Evolutionary conservation across 768 basidiomycete species (phyloP), one percentile per base, ranked within the genome.

Genomic region (Phaeotremella skinneri): DNA sequence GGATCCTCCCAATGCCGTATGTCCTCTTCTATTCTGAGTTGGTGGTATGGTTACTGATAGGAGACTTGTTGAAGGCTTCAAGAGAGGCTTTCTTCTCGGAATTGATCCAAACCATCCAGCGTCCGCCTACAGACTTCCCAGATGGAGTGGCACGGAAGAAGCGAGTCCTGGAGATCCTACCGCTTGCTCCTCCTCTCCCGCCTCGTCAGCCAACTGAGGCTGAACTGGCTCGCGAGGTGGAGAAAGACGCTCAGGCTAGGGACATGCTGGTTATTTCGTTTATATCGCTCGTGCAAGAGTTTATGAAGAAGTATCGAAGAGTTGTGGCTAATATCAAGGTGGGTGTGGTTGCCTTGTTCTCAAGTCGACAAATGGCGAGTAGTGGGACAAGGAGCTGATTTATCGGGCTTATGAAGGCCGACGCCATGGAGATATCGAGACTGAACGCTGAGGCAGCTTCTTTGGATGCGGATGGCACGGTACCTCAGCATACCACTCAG

Each of bases 231-330:
- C 62, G 85, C 48, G 91, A 94, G 72, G 84, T 85, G 60, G 90
- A 91, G 76, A 88, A 81, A 58, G 94, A 99, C 69, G 82, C 85
- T 65, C 82, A 83, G 61, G 80, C 86, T 26, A 81, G 90, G 52
- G 89, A 91, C 45, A 77, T 92, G 67, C 80, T 99, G 66, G 89
- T 91, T 76, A 89, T 87, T 70, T 84, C 90, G n/a, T 82, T 98
- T n/a, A 89, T 89, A 1, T 89, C 89, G 1, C 87, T 98, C 50
- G 79, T 98, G 52, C 83, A 83, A 1, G 91, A 97, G 73, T 79
- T 99, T 66, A 91, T 90, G 80, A 84, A 90, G 75, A 91, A 92
- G 79, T 92, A 87, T 75, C 91, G 91, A 81, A 82, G 88, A 65
- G 93, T 96, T 72, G 87, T 85, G 0, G 91, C 91, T 78, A 79